A percentile compares a stretch with the other conserved stretches of the same genome.
Conservation (phyloP, 2,329 filamentous ascomycete genomes). For the Trichoderma pleuroti region DNA sequence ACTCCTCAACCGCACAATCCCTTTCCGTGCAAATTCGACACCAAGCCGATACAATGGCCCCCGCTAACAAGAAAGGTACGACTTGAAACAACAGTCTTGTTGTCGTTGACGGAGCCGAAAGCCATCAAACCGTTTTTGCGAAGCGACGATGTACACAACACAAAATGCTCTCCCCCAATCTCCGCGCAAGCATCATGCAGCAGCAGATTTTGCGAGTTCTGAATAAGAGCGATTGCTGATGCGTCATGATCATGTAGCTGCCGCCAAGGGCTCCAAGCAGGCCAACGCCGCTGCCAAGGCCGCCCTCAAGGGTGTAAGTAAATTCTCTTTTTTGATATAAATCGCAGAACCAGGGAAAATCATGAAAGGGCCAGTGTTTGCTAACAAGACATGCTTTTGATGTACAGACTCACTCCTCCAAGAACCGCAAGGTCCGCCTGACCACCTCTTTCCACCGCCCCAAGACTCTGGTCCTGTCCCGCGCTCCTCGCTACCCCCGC, state of each 20-base stretch:
- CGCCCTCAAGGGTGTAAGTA: constrained; percentile 89
- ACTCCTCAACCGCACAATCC: constrained; percentile 14
- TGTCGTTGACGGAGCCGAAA: constrained; percentile 12
- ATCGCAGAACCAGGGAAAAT: neutral
- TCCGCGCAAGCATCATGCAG: constrained; percentile 55
- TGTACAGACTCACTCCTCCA: constrained; percentile 58
- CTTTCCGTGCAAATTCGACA: constrained; percentile 13
- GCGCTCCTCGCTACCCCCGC: constrained; percentile 92
- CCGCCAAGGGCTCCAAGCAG: constrained; percentile 70
- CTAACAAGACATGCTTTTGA: neutral
- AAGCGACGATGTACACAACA: constrained; percentile 3
- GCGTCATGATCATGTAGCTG: constrained; percentile 53
- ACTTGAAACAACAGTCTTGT: constrained; percentile 28
- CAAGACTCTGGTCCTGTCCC: constrained; percentile 91
- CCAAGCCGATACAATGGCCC: constrained; percentile 34
- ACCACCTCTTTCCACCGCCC: constrained; percentile 96
- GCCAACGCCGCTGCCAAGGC: constrained; percentile 94
- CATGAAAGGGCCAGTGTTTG: neutral
- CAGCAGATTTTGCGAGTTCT: constrained; percentile 76
- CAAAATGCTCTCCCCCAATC: neutral
- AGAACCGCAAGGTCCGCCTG: constrained; percentile 87
- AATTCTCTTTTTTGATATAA: neutral
- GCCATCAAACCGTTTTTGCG: neutral
- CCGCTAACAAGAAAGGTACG: constrained; percentile 46
- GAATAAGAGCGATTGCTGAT: constrained; percentile 69